Percentiles rank a stretch among this genome's conserved stretches.
Evolutionary conservation across 1,284 basidiomycete genomes (phyloP).

Genomic region (Tilletia horrida): DNA sequence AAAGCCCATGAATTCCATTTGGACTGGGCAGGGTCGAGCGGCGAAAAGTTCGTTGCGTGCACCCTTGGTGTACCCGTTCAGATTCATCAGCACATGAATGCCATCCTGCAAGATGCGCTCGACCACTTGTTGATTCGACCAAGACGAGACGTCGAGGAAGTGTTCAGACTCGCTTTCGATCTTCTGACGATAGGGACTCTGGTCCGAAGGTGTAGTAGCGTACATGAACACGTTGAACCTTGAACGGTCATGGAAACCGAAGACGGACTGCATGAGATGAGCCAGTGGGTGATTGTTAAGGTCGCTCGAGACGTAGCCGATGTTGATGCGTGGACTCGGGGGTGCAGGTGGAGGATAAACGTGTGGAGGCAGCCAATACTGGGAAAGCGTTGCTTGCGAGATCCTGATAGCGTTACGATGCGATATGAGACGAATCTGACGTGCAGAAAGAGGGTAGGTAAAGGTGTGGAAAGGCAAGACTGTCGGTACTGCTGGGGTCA

Average conservation of each 20-base stretch:
- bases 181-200: constrained; percentile 61
- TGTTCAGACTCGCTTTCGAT: constrained; percentile 61
- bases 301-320: constrained; percentile 66
- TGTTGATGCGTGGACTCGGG: constrained; percentile 58
- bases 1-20: constrained; percentile 61
- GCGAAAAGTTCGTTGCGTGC: constrained; percentile 67
- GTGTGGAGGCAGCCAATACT: constrained; percentile 60
- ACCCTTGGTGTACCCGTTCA: constrained; percentile 68
- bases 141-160: constrained; percentile 62
- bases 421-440: constrained; percentile 63
- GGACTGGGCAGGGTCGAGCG: constrained; percentile 63
- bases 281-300: constrained; percentile 66
- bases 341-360: constrained; percentile 63
- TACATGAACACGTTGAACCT: constrained; percentile 62
- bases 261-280: constrained; percentile 66
- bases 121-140: constrained; percentile 58
- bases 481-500: constrained; percentile 59
- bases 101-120: constrained; percentile 60
- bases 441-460: constrained; percentile 61
- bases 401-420: constrained; percentile 64
- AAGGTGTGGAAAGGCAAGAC: constrained; percentile 66
- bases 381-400: constrained; percentile 60
- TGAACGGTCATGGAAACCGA: constrained; percentile 60
- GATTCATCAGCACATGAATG: constrained; percentile 64
- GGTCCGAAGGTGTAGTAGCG: constrained; percentile 62